Conservation (phyloP, 2,329 filamentous ascomycete species). For the Nemania abortiva region DNA sequence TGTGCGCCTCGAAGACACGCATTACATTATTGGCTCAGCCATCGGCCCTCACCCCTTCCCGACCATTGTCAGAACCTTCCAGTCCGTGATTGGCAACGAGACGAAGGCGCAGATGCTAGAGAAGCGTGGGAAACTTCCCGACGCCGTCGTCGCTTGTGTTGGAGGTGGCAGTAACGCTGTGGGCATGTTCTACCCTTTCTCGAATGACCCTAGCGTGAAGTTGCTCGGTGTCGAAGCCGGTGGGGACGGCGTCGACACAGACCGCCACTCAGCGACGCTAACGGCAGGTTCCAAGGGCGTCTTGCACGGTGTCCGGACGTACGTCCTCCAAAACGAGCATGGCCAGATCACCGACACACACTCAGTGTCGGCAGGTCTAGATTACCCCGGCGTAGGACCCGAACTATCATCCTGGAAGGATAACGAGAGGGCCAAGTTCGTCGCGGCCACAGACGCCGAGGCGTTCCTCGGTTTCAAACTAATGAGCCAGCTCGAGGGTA, state of each 20-base stretch:
- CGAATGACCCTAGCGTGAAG: constrained; percentile 85
- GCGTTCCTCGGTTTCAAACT: constrained; percentile 89
- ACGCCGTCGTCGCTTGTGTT: constrained; percentile 96
- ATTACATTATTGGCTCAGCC: constrained; percentile 98
- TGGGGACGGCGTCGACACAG: constrained; percentile 89
- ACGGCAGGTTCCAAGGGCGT: constrained; percentile 90
- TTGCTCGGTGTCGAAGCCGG: constrained; percentile 95
- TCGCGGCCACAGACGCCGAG: constrained; percentile 91
- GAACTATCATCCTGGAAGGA: constrained; percentile 96
- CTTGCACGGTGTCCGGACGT: constrained; percentile 94
- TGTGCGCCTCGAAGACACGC: constrained; percentile 88
- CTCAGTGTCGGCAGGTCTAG: constrained; percentile 94
- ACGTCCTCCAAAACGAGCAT: constrained; percentile 91
- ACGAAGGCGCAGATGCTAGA: constrained; percentile 92
- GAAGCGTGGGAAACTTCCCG: constrained; percentile 87
- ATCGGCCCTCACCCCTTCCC: constrained; percentile 99
- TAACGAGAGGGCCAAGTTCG: constrained; percentile 83
- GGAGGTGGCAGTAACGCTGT: constrained; percentile 95
- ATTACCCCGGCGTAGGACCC: constrained; percentile 96
- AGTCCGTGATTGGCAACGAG: constrained; percentile 94
- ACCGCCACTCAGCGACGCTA: constrained; percentile 87
- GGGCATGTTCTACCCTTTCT: constrained; percentile 98
- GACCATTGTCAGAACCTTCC: constrained; percentile 96
- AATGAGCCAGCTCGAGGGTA: constrained; percentile 89
- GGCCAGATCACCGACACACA: constrained; percentile 96